phyloP scores from a whole-genome alignment of 768 basidiomycete species.

The Collybiopsis confluens region DNA sequence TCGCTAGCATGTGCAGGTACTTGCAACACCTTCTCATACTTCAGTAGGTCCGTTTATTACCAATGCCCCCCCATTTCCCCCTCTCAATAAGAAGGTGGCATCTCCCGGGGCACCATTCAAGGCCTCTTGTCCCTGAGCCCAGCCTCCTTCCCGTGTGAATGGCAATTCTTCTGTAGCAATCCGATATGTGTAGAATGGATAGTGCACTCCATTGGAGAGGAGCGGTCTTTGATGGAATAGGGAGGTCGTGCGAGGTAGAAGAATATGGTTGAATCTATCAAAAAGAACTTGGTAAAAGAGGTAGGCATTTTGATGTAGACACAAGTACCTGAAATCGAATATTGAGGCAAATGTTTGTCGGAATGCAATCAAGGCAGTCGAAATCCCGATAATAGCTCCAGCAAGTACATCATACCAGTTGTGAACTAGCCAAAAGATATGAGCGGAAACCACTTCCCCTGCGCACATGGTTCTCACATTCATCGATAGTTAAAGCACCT shows the following conservation, averaged over 20 bases:
- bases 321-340: slow-evolving; percentile 36
- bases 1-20: not conserved
- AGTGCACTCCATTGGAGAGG: slow-evolving; percentile 15
- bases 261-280: slow-evolving; percentile 48
- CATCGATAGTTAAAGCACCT: slow-evolving; percentile 52
- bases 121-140: slow-evolving; percentile 34
- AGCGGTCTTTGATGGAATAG: slow-evolving; percentile 34
- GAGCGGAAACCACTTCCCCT: not conserved
- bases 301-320: not conserved
- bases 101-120: slow-evolving; percentile 40
- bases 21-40: too few relatives aligned
- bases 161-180: slow-evolving; percentile 28
- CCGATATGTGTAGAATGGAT: slow-evolving; percentile 32
- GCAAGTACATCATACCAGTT: slow-evolving; percentile 57
- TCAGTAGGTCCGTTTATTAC: not conserved
- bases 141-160: slow-evolving; percentile 43
- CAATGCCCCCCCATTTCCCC: not conserved
- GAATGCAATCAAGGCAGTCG: slow-evolving; percentile 47
- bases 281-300: slow-evolving; percentile 7
- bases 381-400: slow-evolving; percentile 46
- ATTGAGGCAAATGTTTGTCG: slow-evolving; percentile 53
- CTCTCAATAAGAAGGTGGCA: slow-evolving; percentile 18
- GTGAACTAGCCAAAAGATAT: slow-evolving; percentile 32
- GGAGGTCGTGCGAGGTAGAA: slow-evolving; percentile 47
- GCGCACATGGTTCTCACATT: slow-evolving; percentile 29